Evolutionary conservation across 495 filamentous ascomycete genomes (phyloP).

Genomic region (Neurospora sp.): DNA sequence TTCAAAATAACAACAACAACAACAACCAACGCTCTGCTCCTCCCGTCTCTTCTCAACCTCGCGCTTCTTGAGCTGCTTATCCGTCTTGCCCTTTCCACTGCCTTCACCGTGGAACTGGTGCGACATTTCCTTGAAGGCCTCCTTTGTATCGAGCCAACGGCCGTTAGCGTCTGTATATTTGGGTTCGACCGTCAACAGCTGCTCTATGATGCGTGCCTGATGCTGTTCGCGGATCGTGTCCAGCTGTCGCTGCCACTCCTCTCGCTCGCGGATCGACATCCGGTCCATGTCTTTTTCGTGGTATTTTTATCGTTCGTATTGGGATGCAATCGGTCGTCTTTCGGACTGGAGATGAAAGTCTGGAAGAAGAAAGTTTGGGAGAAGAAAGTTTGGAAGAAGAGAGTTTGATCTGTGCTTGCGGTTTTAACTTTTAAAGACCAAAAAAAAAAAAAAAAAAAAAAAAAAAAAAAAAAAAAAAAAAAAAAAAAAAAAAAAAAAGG

Average conservation of each 20-base stretch:
- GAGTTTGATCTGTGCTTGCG: background rate
- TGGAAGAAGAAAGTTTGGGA: background rate
- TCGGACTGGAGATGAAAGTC: background rate
- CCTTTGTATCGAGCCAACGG: slow-evolving; percentile 77
- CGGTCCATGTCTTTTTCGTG: slow-evolving; percentile 35
- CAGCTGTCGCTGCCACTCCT: slow-evolving; percentile 76
- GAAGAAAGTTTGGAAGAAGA: background rate
- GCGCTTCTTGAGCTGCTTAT: slow-evolving; percentile 94
- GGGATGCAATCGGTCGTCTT: background rate
- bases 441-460: background rate
- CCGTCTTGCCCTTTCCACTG: slow-evolving; percentile 94
- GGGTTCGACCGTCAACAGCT: slow-evolving; percentile 79
- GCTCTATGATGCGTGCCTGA: slow-evolving; percentile 57
- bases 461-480: no score
- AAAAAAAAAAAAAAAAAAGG: no score
- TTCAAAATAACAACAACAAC: no score
- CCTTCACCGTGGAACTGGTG: slow-evolving; percentile 99
- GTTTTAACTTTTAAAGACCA: background rate
- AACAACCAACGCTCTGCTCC: no score
- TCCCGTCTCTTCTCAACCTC: slow-evolving; percentile 63
- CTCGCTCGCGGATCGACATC: slow-evolving; percentile 80
- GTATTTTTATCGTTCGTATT: background rate
- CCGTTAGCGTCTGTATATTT: slow-evolving; percentile 85
- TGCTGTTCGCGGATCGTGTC: slow-evolving; percentile 79
- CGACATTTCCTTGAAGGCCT: slow-evolving; percentile 80